Evolutionary conservation across 225 moss, liverwort and hornwort species (phyloP).

Genomic region (Lunularia cruciata): DNA sequence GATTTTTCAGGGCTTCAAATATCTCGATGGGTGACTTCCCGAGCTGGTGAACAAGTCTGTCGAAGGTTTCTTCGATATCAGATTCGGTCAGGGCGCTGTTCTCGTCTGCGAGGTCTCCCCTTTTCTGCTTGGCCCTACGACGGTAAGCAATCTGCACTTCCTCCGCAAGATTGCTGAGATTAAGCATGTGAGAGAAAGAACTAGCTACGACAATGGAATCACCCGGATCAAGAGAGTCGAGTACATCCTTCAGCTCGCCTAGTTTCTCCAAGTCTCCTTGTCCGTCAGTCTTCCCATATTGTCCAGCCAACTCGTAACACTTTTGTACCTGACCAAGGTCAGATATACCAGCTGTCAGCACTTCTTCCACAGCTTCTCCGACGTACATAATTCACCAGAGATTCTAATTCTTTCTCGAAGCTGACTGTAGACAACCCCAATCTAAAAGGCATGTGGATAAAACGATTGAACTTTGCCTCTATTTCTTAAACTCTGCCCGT

Average conservation of each 20-base stretch:
- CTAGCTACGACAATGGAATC: constrained; percentile 56
- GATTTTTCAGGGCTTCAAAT: constrained; percentile 54
- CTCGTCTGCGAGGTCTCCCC: constrained; percentile 49
- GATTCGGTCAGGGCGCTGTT: constrained; percentile 56
- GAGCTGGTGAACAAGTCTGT: constrained; percentile 43
- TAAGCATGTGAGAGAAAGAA: constrained; percentile 58
- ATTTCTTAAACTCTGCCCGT: too few species aligned
- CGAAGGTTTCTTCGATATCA: constrained; percentile 55
- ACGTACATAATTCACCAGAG: too few species aligned
- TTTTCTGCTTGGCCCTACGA: constrained; percentile 44
- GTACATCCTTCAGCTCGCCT: constrained; percentile 44
- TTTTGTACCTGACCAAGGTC: constrained; percentile 36
- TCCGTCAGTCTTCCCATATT: constrained; percentile 41
- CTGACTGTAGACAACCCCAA: too few species aligned
- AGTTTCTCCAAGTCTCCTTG: constrained; percentile 45
- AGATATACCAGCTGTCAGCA: background rate
- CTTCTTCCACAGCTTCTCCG: background rate
- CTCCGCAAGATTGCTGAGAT: constrained; percentile 54
- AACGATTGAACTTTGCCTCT: too few species aligned
- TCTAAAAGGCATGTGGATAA: too few species aligned
- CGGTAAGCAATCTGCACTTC: constrained; percentile 58
- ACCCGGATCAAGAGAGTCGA: constrained; percentile 49
- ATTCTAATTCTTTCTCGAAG: too few species aligned
- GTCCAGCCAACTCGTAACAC: constrained; percentile 57
- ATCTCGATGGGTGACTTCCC: constrained; percentile 49